Percentiles rank a stretch among this genome's conserved stretches.
These are phyloP conservation scores for Astrothelium subdiscretum DNA, from an alignment of 495 filamentous ascomycete genomes.

Conservation along the genomic window DNA sequence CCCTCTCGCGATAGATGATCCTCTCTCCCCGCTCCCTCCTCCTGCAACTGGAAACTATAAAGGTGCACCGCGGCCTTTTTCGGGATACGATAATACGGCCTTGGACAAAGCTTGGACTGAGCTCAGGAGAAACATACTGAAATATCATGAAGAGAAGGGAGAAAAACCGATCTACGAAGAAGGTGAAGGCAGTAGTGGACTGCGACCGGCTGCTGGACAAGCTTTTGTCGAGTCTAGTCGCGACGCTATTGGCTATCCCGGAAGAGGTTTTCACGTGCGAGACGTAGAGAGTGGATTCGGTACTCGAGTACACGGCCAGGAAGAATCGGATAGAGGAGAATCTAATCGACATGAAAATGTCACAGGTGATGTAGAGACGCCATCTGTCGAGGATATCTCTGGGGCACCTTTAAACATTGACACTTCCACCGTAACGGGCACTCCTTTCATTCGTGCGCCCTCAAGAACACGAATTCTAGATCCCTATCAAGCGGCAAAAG, in stretches of 20 bases:
- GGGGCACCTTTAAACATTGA: not conserved
- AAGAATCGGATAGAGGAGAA: not conserved
- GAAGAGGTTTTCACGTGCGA: not conserved
- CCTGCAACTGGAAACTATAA: slow-evolving; percentile 14
- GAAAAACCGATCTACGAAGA: slow-evolving; percentile 5
- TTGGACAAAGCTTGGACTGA: slow-evolving; percentile 31
- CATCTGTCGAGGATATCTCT: no score
- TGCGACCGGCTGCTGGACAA: not conserved
- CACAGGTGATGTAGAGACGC: no score
- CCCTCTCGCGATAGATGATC: slow-evolving; percentile 31
- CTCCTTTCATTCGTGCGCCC: slow-evolving; percentile 31
- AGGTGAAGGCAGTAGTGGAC: slow-evolving; percentile 3
- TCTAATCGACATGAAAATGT: no score
- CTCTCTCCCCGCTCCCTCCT: slow-evolving; percentile 30
- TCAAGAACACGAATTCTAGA: slow-evolving; percentile 19
- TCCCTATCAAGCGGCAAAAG: slow-evolving; percentile 2
- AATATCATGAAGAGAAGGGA: slow-evolving; percentile 25
- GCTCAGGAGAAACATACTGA: slow-evolving; percentile 26
- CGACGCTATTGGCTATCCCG: not conserved
- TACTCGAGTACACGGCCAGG: not conserved
- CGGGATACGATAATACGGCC: slow-evolving; percentile 28
- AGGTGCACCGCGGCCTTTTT: slow-evolving; percentile 31
- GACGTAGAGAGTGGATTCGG: not conserved
- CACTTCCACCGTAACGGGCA: slow-evolving; percentile 22
- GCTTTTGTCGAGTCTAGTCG: not conserved